Evolutionary conservation across 441 rosid species (phyloP).

Genomic region (Erysimum cheiri): DNA sequence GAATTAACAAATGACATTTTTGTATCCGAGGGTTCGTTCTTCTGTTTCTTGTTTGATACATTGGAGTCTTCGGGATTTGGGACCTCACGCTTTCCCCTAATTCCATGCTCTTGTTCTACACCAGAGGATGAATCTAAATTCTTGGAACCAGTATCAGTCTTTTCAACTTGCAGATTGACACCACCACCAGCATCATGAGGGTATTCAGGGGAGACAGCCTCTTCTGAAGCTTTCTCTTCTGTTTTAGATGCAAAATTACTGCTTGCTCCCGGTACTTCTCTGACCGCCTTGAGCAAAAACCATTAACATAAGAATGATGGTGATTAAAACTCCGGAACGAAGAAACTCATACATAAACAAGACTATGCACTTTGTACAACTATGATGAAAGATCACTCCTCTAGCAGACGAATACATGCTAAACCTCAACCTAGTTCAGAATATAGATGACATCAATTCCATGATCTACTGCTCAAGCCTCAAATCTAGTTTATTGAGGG

Average conservation of each 20-base stretch:
- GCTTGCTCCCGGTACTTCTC: conserved; percentile 37
- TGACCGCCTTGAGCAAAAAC: conserved; percentile 31
- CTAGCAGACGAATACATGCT: conserved; percentile 26
- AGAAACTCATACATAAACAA: conserved; percentile 29
- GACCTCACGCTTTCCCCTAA: conserved; percentile 43
- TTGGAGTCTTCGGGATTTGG: conserved; percentile 29
- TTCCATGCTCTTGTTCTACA: conserved; percentile 33
- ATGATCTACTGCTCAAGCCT: conserved; percentile 14
- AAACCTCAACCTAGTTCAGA: conserved; percentile 22
- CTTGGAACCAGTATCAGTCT: conserved; percentile 27
- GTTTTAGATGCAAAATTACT: conserved; percentile 25
- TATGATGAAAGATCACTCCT: conserved; percentile 27
- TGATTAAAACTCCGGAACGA: conserved; percentile 17
- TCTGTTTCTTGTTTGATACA: conserved; percentile 60
- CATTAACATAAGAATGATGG: conserved; percentile 32
- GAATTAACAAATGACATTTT: conserved; percentile 28
- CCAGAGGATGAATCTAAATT: conserved; percentile 38
- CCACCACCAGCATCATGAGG: conserved; percentile 32
- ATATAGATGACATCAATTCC: conserved; percentile 23
- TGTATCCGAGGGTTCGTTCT: conserved; percentile 49
- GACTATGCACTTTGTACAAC: conserved; percentile 20
- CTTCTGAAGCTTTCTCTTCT: conserved; percentile 36
- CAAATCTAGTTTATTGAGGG: neutral
- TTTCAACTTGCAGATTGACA: conserved; percentile 36
- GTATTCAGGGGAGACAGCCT: conserved; percentile 30